Percentiles rank a stretch among this genome's conserved stretches.
phyloP scores from a whole-genome alignment of 1,284 basidiomycete genomes.

The Puccinia horiana region DNA sequence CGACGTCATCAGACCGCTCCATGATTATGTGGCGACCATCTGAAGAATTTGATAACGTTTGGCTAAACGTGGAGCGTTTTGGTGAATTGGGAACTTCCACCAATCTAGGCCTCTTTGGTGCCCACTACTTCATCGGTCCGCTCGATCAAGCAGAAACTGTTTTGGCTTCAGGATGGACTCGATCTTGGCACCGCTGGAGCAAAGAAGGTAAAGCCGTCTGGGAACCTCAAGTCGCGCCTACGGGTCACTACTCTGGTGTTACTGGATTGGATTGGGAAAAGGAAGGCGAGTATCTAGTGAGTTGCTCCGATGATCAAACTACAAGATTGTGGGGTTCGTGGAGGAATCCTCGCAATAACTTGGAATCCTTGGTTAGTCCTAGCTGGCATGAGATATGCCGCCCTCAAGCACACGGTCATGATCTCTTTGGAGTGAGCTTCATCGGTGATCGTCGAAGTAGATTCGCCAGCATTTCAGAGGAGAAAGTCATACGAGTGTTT shows the following conservation, averaged over 20 bases:
- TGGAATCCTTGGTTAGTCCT: conserved; percentile 37
- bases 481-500: conserved; percentile 87
- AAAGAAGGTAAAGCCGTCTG: conserved; percentile 62
- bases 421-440: conserved; percentile 77
- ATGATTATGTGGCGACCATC: conserved; percentile 82
- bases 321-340: conserved; percentile 75
- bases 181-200: conserved; percentile 83
- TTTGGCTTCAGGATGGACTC: conserved; percentile 85
- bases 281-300: conserved; percentile 76
- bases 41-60: conserved; percentile 63
- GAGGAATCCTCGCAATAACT: conserved; percentile 45
- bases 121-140: conserved; percentile 66
- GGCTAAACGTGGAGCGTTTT: conserved; percentile 85
- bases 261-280: conserved; percentile 81
- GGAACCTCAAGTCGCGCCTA: conserved; percentile 74
- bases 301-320: conserved; percentile 79
- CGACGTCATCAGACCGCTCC: conserved; percentile 87
- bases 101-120: conserved; percentile 84
- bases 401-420: conserved; percentile 92
- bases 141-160: conserved; percentile 65
- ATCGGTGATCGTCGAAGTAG: conserved; percentile 67
- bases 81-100: conserved; percentile 81
- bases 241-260: conserved; percentile 77
- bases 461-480: conserved; percentile 84
- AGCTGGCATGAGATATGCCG: conserved; percentile 83